These are phyloP conservation scores for Diaporthe citri DNA, from an alignment of 2,329 filamentous ascomycete species.

Conservation along the genomic window DNA sequence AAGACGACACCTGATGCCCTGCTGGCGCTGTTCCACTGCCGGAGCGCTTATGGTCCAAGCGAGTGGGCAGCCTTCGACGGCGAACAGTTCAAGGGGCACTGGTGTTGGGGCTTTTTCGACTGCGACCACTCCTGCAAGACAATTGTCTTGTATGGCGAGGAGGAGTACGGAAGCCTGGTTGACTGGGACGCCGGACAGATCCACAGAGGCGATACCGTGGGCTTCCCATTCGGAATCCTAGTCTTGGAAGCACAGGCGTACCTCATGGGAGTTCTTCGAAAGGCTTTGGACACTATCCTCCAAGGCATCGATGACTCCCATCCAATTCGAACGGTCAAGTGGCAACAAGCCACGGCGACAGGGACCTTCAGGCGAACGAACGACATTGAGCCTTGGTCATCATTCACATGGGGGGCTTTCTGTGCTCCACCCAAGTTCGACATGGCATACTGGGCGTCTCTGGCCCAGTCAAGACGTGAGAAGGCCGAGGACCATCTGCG, in stretches of 20 bases:
- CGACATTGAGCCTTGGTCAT: not conserved
- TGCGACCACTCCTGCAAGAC: not conserved
- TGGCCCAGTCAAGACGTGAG: not conserved
- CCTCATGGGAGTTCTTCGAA: not conserved
- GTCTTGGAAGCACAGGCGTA: conserved; percentile 7
- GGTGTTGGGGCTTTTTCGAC: not conserved
- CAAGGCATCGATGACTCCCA: not conserved
- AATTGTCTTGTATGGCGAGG: conserved; percentile 1
- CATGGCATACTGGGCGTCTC: not conserved
- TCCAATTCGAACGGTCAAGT: not conserved
- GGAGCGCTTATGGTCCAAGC: not conserved
- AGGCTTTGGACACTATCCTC: not conserved
- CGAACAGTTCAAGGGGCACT: not conserved
- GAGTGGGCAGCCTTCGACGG: not conserved
- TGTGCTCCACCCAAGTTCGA: not conserved
- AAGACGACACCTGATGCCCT: conserved; percentile 11
- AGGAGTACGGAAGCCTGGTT: not conserved
- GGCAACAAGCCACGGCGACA: not conserved
- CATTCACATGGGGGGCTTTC: not conserved
- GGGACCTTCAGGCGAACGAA: not conserved
- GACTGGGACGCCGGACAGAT: not conserved
- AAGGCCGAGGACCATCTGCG: conserved; percentile 21
- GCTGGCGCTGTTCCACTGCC: conserved; percentile 12
- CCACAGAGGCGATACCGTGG: not conserved
- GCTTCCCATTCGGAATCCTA: not conserved